Conservation (phyloP, 768 basidiomycete genomes). For the Fibroporia radiculosa region DNA sequence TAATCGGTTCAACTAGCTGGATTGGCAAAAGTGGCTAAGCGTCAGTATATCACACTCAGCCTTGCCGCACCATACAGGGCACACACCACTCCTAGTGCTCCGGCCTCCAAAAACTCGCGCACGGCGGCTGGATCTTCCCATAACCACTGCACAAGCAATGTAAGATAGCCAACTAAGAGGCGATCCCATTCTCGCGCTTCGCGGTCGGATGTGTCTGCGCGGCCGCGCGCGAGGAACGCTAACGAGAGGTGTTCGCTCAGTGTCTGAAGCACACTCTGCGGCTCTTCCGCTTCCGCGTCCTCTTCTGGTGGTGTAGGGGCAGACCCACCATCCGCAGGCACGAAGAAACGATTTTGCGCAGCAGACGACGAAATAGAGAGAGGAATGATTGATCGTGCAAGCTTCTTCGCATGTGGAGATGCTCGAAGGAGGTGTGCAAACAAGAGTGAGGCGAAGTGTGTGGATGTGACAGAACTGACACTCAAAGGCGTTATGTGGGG, state of each 20-base stretch:
- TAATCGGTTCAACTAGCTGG: constrained; percentile 91
- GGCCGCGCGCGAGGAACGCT: constrained; percentile 68
- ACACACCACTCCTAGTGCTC: constrained; percentile 85
- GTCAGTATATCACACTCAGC: not conserved
- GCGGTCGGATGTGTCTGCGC: constrained; percentile 55
- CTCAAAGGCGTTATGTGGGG: constrained; percentile 57
- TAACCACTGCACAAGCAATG: constrained; percentile 83
- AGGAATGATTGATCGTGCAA: constrained; percentile 60
- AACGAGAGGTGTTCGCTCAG: constrained; percentile 87
- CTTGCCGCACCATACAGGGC: not conserved
- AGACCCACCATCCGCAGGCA: constrained; percentile 55
- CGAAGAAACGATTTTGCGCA: constrained; percentile 45
- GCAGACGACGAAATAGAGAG: constrained; percentile 27
- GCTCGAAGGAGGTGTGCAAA: constrained; percentile 74
- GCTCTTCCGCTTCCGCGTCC: constrained; percentile 39
- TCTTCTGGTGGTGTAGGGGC: constrained; percentile 29
- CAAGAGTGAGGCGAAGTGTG: constrained; percentile 68
- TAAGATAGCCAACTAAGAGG: constrained; percentile 78
- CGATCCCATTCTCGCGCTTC: constrained; percentile 89
- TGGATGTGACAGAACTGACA: constrained; percentile 48
- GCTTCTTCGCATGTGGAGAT: constrained; percentile 53
- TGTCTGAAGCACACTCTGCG: constrained; percentile 73
- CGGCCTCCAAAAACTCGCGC: constrained; percentile 82
- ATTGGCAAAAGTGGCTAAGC: constrained; percentile 1
- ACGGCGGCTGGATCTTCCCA: constrained; percentile 94